Percentiles rank a stretch among this genome's conserved stretches.
Conservation (phyloP, 768 basidiomycete species). For the Termitomyces eurrhizus region DNA sequence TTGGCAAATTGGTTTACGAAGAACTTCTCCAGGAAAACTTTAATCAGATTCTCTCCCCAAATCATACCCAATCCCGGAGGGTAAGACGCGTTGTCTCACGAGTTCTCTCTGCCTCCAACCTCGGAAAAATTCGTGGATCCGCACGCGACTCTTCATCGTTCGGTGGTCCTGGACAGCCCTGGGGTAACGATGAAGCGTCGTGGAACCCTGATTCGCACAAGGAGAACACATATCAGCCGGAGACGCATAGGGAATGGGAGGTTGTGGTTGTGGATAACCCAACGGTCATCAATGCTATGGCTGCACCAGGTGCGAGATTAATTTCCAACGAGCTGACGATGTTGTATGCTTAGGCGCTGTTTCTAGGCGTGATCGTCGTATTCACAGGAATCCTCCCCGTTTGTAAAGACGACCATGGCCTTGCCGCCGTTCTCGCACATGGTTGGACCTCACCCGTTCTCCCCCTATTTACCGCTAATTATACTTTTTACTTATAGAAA, state of each 20-base stretch:
- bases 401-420: conserved; percentile 70
- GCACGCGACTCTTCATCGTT: background rate
- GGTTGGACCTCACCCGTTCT: conserved; percentile 39
- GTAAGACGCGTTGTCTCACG: conserved; percentile 67
- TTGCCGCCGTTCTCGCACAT: conserved; percentile 83
- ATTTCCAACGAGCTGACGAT: background rate
- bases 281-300: conserved; percentile 73
- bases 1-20: conserved; percentile 36
- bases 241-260: conserved; percentile 50
- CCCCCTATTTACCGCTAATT: background rate
- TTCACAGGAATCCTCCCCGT: conserved; percentile 88
- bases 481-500: conserved; percentile 44
- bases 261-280: conserved; percentile 76
- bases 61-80: conserved; percentile 61
- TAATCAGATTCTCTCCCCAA: conserved; percentile 54
- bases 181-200: conserved; percentile 12
- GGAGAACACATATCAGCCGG: conserved; percentile 11
- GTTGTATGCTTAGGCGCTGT: too few species aligned
- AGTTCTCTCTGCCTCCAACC: conserved; percentile 66
- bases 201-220: conserved; percentile 33
- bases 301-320: conserved; percentile 51
- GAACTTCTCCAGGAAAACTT: conserved; percentile 51
- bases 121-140: conserved; percentile 52
- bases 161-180: background rate
- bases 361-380: conserved; percentile 69